A percentile compares a stretch with the other conserved stretches of the same genome.
These are phyloP conservation scores for Cynara cardunculus DNA, from an alignment of 129 eudicot species.

Conservation along the genomic window DNA sequence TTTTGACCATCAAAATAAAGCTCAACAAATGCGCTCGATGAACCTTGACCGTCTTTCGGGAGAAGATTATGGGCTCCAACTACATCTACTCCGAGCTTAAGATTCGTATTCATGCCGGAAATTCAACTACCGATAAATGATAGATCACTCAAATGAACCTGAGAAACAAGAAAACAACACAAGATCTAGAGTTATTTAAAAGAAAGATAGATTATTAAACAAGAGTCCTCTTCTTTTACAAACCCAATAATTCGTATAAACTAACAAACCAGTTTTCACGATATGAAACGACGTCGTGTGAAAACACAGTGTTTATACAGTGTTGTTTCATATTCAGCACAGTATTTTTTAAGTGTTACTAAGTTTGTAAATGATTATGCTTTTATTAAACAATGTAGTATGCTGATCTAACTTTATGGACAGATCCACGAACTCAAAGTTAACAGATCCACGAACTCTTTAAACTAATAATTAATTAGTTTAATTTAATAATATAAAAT, in stretches of 20 bases:
- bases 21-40: conserved; percentile 83
- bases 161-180: conserved; percentile 8
- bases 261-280: not conserved
- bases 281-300: not conserved
- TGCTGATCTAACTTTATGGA: conserved; percentile 40
- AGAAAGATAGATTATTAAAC: not conserved
- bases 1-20: conserved; percentile 78
- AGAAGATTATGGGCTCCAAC: conserved; percentile 90
- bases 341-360: not conserved
- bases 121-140: conserved; percentile 4
- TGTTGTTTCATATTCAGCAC: not conserved
- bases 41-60: conserved; percentile 95
- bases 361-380: not conserved
- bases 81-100: conserved; percentile 87
- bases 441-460: conserved; percentile 37
- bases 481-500: conserved; percentile 10
- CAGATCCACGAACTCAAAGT: conserved; percentile 38
- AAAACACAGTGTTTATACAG: not conserved
- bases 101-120: conserved; percentile 24
- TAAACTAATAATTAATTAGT: conserved; percentile 24
- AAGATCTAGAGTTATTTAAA: conserved; percentile 14
- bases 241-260: not conserved
- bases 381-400: conserved; percentile 36
- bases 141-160: conserved; percentile 31
- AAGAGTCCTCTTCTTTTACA: no score